Conservation (phyloP, 2,329 filamentous ascomycete species). For the Xylaria sp. region DNA sequence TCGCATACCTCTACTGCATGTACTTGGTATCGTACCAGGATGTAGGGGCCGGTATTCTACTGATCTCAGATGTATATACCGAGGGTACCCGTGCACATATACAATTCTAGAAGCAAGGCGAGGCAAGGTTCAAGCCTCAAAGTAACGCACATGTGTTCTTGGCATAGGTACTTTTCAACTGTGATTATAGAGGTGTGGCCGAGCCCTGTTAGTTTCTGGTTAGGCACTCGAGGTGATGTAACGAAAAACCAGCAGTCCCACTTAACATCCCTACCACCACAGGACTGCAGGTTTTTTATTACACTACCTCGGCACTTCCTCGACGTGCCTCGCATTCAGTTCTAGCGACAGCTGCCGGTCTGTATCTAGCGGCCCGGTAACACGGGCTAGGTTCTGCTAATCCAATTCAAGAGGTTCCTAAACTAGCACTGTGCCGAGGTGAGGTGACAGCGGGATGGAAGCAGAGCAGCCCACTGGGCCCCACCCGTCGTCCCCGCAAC, state of each 20-base stretch:
- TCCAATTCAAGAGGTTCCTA: slow-evolving; percentile 1
- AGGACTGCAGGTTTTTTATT: too few relatives aligned
- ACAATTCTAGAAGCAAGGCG: not conserved
- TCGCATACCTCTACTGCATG: slow-evolving; percentile 22
- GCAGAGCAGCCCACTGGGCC: slow-evolving; percentile 11
- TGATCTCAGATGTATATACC: not conserved
- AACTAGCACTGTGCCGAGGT: too few relatives aligned
- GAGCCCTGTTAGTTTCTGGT: not conserved
- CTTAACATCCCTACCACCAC: too few relatives aligned
- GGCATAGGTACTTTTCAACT: not conserved
- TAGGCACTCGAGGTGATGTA: too few relatives aligned
- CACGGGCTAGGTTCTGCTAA: not conserved
- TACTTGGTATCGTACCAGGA: not conserved
- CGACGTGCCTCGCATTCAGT: not conserved
- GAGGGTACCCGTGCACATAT: not conserved
- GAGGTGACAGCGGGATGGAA: slow-evolving; percentile 22
- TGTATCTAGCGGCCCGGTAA: not conserved
- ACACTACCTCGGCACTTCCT: too few relatives aligned
- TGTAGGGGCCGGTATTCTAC: not conserved
- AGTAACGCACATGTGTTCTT: slow-evolving; percentile 13
- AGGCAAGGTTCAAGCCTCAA: not conserved
- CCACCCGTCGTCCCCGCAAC: slow-evolving; percentile 42
- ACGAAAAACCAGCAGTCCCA: too few relatives aligned
- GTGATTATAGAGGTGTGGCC: not conserved
- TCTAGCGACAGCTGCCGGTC: slow-evolving; percentile 11